A percentile compares a stretch with the other conserved stretches of the same genome.
Evolutionary conservation across 148 eudicot genomes (phyloP).

Genomic region (Cornus kousa): DNA sequence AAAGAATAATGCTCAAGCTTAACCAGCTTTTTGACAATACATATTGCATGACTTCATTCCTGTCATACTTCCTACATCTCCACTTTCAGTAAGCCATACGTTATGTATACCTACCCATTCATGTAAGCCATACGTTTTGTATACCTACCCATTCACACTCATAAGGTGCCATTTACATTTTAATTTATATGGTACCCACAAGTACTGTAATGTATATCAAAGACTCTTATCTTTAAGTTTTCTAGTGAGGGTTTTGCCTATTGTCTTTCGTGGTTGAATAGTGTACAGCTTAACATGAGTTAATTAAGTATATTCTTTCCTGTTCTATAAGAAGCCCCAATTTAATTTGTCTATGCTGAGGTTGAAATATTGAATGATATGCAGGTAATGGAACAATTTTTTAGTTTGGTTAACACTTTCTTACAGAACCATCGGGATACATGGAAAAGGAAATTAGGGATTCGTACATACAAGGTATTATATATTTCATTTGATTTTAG

Average conservation of each 20-base stretch:
- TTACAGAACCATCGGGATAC: constrained; percentile 87
- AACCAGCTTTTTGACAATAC: no score
- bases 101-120: no score
- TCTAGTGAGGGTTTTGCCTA: background rate
- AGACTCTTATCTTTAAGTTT: background rate
- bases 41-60: no score
- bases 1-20: background rate
- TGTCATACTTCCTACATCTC: no score
- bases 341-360: background rate
- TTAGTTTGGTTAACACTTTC: constrained; percentile 92
- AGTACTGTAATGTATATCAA: no score
- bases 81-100: no score
- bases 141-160: no score
- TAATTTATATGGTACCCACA: no score
- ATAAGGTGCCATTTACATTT: no score
- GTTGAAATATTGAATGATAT: background rate
- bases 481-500: background rate
- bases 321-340: background rate
- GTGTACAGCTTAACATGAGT: background rate
- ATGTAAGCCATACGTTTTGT: no score
- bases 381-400: constrained; percentile 99
- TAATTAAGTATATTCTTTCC: constrained; percentile 3
- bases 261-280: constrained; percentile 1
- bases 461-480: constrained; percentile 94
- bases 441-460: constrained; percentile 81